Evolutionary conservation across 331 rosid genomes (phyloP).

Genomic region (Erythrophleum ivorense): DNA sequence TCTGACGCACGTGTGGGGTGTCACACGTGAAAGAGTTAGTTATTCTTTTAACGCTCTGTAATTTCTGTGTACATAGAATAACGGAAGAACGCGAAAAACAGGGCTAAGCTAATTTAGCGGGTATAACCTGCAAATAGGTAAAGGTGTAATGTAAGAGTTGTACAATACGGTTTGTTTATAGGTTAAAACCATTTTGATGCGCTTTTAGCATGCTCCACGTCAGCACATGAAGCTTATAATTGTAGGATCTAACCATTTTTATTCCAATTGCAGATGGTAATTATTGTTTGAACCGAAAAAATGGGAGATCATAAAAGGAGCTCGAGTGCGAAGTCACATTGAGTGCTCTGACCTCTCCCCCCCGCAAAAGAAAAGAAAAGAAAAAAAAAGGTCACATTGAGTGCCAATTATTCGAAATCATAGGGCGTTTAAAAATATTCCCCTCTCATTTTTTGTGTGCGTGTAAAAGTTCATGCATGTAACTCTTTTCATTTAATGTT

Average conservation of each 20-base stretch:
- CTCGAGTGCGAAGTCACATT: conserved; percentile 35
- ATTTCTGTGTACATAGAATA: conserved; percentile 47
- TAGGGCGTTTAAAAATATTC: conserved; percentile 30
- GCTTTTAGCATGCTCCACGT: not conserved
- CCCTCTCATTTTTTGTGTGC: not conserved
- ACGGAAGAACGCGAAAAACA: conserved; percentile 41
- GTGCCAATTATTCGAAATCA: conserved; percentile 43
- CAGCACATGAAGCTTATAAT: not conserved
- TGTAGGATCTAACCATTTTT: not conserved
- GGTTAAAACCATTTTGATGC: conserved; percentile 26
- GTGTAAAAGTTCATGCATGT: not conserved
- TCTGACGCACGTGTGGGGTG: conserved; percentile 59
- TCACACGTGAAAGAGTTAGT: conserved; percentile 45
- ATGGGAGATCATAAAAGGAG: conserved; percentile 28
- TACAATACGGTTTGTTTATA: conserved; percentile 40
- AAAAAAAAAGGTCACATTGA: not conserved
- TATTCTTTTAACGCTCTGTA: conserved; percentile 23
- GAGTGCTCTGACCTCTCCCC: no score
- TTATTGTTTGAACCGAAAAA: conserved; percentile 19
- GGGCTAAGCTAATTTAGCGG: conserved; percentile 26
- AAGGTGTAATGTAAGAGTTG: conserved; percentile 21
- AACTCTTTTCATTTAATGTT: not conserved
- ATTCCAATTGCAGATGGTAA: not conserved
- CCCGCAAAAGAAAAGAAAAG: no score
- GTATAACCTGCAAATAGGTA: not conserved